Evolutionary conservation across 495 filamentous ascomycete species (phyloP), one percentile per base, ranked within the genome.

Genomic region (Filosporella fistucella): DNA sequence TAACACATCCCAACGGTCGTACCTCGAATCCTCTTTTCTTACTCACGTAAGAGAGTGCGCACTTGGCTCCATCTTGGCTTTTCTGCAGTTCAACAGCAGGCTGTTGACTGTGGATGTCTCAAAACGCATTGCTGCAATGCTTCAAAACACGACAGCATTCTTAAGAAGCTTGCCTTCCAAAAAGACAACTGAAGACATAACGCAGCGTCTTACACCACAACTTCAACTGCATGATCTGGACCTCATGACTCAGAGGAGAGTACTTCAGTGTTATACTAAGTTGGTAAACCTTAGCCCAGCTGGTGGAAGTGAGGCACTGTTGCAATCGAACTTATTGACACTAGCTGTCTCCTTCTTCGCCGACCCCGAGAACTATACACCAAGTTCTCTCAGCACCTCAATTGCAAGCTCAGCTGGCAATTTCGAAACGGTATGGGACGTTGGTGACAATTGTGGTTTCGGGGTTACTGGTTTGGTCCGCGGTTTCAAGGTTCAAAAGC

Each of bases 1-100:
- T 50, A 91, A 91, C 45, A 86, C 84, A 37, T 79, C 81, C 4
- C 82, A 93, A 60, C 76, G 89, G 10, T 86, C 84, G 45, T 74
- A 85, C 43, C 68, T 96, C 8, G 94, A 99, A 62, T 82, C 89
- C 12, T 94, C 87, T 30, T 99, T 96, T 57, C 74, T 99, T 3
- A 84, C 90, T 2, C 94, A 97, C 63, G 89, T 99, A 14, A 78
- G 94, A 51, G 93, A 99, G 69, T 99, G 91, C 66, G 89, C 93
- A 16, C 70, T 99, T 20, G 86, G 93, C 1, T 91, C 89, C 2
- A 85, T 97, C 42, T 70, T 95, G 40, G 84, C 89, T 0, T 99
- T 99, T 61, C 78, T 99, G 46, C 82, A 95, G 55, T 96, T 88
- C 75, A 97, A 99, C 62, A 87, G 85, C 63, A 83, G 87, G 45